These are phyloP conservation scores for Bromus sterilis DNA, from an alignment of 176 grass and related monocot species.

Conservation along the genomic window DNA sequence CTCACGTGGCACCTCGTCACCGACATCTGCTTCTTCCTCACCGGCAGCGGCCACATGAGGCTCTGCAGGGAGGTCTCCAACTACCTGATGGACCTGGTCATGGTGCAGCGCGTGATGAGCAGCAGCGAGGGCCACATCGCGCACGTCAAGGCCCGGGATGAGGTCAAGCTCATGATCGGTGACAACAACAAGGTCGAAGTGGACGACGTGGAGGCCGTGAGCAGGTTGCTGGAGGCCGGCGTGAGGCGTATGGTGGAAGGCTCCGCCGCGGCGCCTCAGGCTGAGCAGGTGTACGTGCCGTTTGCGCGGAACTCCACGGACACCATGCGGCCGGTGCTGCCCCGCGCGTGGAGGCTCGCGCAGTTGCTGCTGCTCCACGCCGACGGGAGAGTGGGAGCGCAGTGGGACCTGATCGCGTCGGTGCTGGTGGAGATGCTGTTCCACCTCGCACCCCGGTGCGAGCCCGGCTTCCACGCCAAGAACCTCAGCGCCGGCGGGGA, in stretches of 20 bases:
- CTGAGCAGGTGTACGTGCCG: not conserved
- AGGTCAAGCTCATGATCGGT: not conserved
- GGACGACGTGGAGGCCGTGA: not conserved
- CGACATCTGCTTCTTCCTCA: constrained; percentile 6
- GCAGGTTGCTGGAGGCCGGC: not conserved
- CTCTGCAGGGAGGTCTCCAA: not conserved
- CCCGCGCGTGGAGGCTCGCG: not conserved
- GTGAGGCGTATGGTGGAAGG: no score
- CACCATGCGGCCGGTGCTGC: not conserved
- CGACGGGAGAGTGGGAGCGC: not conserved
- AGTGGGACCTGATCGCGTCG: not conserved
- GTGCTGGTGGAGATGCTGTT: constrained; percentile 13
- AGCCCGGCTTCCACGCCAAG: not conserved
- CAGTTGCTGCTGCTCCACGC: not conserved
- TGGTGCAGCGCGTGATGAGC: not conserved
- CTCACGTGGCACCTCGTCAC: constrained; percentile 45
- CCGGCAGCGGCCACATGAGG: not conserved
- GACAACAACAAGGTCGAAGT: not conserved
- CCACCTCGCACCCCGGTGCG: not conserved
- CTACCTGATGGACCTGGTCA: not conserved
- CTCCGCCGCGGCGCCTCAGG: not conserved
- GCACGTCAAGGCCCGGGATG: not conserved
- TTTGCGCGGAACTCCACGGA: not conserved
- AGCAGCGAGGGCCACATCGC: constrained; percentile 12
- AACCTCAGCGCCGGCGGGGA: not conserved